Base-by-base conservation (phyloP, 2,329 filamentous ascomycete species). In the Huntiella savannae region DNA sequence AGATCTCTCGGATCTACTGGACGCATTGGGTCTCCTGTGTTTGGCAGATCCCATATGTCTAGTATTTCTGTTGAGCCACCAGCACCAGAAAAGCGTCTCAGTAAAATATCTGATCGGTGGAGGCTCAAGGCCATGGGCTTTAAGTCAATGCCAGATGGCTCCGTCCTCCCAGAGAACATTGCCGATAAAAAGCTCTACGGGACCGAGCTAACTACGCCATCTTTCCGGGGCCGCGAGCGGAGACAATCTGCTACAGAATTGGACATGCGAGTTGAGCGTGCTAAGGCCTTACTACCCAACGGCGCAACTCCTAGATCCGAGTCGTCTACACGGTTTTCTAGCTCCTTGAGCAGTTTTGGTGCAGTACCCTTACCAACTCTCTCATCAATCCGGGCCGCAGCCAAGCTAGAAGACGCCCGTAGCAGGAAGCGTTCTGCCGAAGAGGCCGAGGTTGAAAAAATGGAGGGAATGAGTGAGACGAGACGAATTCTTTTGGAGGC, bases 71-170 rank as follows among this genome's bases (percentile, higher is more conserved):
- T 33, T n/a, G 46, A 45, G 4, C 16, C 11, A 1, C 36, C 39
- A n/a, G 35, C 39, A 7, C 53, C 50, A 5, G 47, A 53, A 3
- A 54, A 53, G 34, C 55, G 58, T 7, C 46, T 55, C 3, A 65
- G 62, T 53, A 63, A 57, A 43, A 61, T 61, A 5, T 67, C 64
- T 5, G 62, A 64, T 45, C 58, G 63, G 35, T 69, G 66, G 66
- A 58, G 60, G 4, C 58, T 69, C 48, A 68, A 67, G 44, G 65
- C 65, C 37, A 67, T 68, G 65, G 66, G 65, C 7, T 62, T 73
- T 13, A 67, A 71, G 2, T 67, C 65, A 50, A 65, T 71, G 63
- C 63, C 67, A 4, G 65, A 74, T 50, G 64, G 70, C n/a, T 64
- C 67, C 41, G 70, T 68, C 50, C 53, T 72, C 2, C 70, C 70